Percentiles rank a stretch among this genome's conserved stretches.
phyloP scores from a whole-genome alignment of 1,284 basidiomycete genomes.

The Ceratobasidium theobromae region DNA sequence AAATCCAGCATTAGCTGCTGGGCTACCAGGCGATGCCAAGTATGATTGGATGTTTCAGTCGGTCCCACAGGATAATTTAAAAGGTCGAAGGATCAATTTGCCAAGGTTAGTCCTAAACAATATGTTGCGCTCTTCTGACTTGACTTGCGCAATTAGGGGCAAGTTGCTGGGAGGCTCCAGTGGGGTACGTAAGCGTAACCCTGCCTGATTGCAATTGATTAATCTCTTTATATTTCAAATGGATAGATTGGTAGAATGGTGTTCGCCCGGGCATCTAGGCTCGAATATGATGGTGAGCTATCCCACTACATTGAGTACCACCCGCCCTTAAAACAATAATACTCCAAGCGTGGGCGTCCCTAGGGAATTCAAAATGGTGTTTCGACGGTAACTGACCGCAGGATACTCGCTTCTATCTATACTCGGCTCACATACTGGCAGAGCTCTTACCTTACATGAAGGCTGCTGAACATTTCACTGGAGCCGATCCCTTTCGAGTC shows the following conservation, averaged over 20 bases:
- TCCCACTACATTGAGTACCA: slow-evolving; percentile 36
- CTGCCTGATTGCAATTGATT: background rate
- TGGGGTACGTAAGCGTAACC: background rate
- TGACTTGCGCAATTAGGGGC: background rate
- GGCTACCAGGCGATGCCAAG: slow-evolving; percentile 32
- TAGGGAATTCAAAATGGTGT: slow-evolving; percentile 40
- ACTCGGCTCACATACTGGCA: background rate
- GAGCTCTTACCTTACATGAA: slow-evolving; percentile 44
- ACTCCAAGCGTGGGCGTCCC: slow-evolving; percentile 25
- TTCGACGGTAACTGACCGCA: slow-evolving; percentile 38
- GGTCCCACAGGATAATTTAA: slow-evolving; percentile 29
- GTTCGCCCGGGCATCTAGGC: slow-evolving; percentile 7
- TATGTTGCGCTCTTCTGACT: background rate
- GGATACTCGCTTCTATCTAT: slow-evolving; percentile 39
- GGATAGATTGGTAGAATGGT: slow-evolving; percentile 16
- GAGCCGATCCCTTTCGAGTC: slow-evolving; percentile 37
- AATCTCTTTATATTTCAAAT: background rate
- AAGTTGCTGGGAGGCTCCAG: slow-evolving; percentile 21
- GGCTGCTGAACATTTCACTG: slow-evolving; percentile 42
- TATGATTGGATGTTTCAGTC: slow-evolving; percentile 38
- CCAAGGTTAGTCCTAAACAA: background rate
- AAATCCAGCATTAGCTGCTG: background rate
- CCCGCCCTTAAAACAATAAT: slow-evolving; percentile 32
- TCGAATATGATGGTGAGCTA: slow-evolving; percentile 24
- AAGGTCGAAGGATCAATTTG: background rate